Evolutionary conservation across 805 yeast genomes (phyloP), one percentile per base, ranked within the genome.

Genomic region (Trichomonascus vanleenenianus): DNA sequence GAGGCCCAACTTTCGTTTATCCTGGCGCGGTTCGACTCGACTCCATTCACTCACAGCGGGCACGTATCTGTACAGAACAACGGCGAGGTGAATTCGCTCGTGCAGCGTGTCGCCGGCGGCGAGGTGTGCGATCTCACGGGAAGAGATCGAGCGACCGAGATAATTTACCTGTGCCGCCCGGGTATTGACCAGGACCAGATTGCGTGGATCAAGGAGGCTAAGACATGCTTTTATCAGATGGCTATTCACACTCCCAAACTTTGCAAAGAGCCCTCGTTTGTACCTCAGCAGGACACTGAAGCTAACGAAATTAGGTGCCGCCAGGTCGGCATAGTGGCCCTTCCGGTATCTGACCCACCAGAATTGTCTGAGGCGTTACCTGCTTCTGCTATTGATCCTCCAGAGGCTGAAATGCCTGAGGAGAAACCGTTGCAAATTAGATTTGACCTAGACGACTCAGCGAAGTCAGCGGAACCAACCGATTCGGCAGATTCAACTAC

Each of bases 51-150:
- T 27, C 30, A 19, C 18, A 10, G 10, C 5, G 19, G 25, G 33
- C 61, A 31, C 10, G n/a, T 36, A 35, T 31, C 27, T 18, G 35
- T 45, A 30, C 42, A 65, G 62, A 49, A 61, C 19, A 38, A 42
- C 31, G 50, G 48, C 12, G 47, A 41, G 14, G 46, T 46, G 12
- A 40, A 42, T 6, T 64, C 51, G 65, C 59, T 49, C 50, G 71
- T 50, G 51, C 67, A 63, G 35, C 50, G 61, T 10, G 58, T 80
- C 58, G 63, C 63, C 48, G 45, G 64, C 59, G 93, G 91, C 7
- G 73, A 73, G 16, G 44, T 65, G 2, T 83, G 93, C 61, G 85
- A 79, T 53, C 57, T 78, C 39, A 80, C 85, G 0, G 69, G 69
- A 2, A 57, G 63, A 22, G 74, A 74, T 2, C 69, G 91, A 43